These are phyloP conservation scores for Tephrocybe sp. DNA, from an alignment of 768 basidiomycete species.

Conservation along the genomic window DNA sequence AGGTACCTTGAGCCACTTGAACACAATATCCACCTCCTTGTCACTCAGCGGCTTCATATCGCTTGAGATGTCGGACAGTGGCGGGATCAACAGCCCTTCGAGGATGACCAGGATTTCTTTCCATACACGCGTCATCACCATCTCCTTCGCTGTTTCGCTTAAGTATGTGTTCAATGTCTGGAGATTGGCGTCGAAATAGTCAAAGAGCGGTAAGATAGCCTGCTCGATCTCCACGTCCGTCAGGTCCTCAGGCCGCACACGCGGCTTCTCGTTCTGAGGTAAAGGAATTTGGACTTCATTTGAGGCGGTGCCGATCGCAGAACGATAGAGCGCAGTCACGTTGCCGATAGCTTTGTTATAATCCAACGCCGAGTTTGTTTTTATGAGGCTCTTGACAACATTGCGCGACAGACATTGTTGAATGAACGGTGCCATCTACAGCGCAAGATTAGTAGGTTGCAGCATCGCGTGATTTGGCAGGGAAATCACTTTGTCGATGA, in stretches of 20 bases:
- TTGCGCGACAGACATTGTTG: constrained; percentile 78
- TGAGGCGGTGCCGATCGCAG: constrained; percentile 64
- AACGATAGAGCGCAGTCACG: constrained; percentile 76
- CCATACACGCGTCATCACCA: constrained; percentile 93
- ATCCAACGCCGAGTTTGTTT: constrained; percentile 59
- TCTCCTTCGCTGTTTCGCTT: constrained; percentile 80
- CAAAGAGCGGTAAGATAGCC: constrained; percentile 88
- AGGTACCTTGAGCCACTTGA: constrained; percentile 91
- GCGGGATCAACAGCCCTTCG: constrained; percentile 87
- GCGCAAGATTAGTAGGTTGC: background rate
- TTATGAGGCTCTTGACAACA: constrained; percentile 76
- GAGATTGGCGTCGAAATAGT: constrained; percentile 94
- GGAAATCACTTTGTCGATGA: constrained; percentile 86
- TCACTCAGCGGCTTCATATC: constrained; percentile 92
- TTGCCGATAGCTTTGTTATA: constrained; percentile 89
- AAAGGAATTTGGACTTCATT: constrained; percentile 78
- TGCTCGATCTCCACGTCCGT: constrained; percentile 94
- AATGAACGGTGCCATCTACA: constrained; percentile 97
- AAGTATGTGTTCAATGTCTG: constrained; percentile 88
- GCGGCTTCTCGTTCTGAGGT: constrained; percentile 70
- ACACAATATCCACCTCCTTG: constrained; percentile 97
- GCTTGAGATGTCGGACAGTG: constrained; percentile 78
- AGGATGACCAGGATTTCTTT: constrained; percentile 89
- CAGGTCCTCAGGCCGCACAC: constrained; percentile 74
- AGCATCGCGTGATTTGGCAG: background rate